Evolutionary conservation across 2,329 filamentous ascomycete genomes (phyloP), one percentile per base, ranked within the genome.

Genomic region (Mycogone perniciosa): DNA sequence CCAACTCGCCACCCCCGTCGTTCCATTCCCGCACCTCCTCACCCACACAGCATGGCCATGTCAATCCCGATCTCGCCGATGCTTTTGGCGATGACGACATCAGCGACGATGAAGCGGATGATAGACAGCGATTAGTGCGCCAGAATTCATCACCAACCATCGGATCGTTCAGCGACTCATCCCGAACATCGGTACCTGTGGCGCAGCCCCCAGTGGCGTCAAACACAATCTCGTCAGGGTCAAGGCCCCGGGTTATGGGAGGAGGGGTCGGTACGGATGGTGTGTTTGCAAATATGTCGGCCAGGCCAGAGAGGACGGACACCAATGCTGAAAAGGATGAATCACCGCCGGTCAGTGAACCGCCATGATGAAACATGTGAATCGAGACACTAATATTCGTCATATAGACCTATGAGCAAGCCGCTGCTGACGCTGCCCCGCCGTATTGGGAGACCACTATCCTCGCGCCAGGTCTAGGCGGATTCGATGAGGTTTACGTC

Each of bases 401-500:
- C 33, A 54, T 61, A 10, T 46, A 96, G 89, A 91, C 92, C 34
- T 99, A 99, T 68, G 93, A 99, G 77, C 92, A 97, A 81, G 93
- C 93, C 11, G 93, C 93, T 3, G 92, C 92, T 39, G 93, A 99
- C 68, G 87, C 90, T 27, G 93, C 93, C 44, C 93, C 93, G 1
- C 93, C 93, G 0, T 99, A 99, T 71, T 99, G 93, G 93, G 93
- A 99, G 74, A 99, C 93, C 5, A 97, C 93, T 0, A 96, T 99
- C 57, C 80, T 99, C 46, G 92, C 91, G 0, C 93, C 93, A 1
- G 93, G 92, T 50, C 82, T 93, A 57, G 87, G 87, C 47, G 88
- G 87, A n/a, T 82, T 85, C 37, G 91, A 97, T 64, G 93, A 99
- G 68, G 92, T 99, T 44, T 99, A 93, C 64, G 88, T 99, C 51